These are phyloP conservation scores for Phytophthora pinifolia DNA, from an alignment of 352 stramenopile species.

Conservation along the genomic window DNA sequence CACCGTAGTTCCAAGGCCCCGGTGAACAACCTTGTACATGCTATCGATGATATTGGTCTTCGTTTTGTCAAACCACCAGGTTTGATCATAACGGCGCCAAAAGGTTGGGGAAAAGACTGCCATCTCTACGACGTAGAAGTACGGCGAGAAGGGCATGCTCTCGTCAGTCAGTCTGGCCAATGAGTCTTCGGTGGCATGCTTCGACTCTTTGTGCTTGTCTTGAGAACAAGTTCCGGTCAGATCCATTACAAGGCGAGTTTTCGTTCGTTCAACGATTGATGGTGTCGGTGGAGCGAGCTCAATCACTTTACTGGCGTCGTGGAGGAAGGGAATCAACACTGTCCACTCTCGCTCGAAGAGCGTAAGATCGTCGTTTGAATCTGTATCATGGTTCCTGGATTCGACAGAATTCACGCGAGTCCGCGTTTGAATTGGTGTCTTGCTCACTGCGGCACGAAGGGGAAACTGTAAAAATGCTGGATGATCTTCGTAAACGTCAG, in stretches of 20 bases:
- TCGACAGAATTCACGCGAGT: constrained; percentile 30
- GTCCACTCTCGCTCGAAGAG: constrained; percentile 15
- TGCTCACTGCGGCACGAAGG: constrained; percentile 12
- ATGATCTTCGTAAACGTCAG: neutral
- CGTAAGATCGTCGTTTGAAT: neutral
- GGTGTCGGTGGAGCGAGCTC: constrained; percentile 7
- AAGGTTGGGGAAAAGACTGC: constrained; percentile 68
- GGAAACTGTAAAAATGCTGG: constrained; percentile 12
- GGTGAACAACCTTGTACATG: constrained; percentile 65
- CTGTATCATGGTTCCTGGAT: neutral
- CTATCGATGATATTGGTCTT: constrained; percentile 58
- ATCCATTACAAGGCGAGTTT: constrained; percentile 15
- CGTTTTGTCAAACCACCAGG: constrained; percentile 84
- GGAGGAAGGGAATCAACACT: constrained; percentile 22
- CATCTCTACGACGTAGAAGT: constrained; percentile 68
- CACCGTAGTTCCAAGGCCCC: constrained; percentile 44
- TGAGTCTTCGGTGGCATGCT: neutral
- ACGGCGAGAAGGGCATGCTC: constrained; percentile 27
- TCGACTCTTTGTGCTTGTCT: neutral
- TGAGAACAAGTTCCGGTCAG: constrained; percentile 2
- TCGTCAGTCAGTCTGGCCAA: neutral
- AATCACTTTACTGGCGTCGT: constrained; percentile 10
- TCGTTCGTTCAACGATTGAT: constrained; percentile 20
- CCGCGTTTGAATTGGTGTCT: constrained; percentile 17
- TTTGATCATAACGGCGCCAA: constrained; percentile 73